Evolutionary conservation across 2,329 filamentous ascomycete genomes (phyloP).

Genomic region (Ophiostoma sp.): DNA sequence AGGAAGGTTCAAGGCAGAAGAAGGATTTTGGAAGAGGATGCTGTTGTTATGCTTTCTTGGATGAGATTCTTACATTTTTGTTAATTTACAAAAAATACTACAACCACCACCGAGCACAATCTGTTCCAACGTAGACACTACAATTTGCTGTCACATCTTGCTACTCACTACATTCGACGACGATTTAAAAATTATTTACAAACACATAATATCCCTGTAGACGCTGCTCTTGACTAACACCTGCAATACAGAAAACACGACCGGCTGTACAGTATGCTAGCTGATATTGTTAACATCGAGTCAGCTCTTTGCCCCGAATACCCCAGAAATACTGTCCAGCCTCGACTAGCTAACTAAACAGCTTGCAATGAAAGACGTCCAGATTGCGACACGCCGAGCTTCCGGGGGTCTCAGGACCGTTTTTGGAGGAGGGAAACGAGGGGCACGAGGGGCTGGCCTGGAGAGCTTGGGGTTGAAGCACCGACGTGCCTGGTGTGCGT

Average conservation of each 20-base stretch:
- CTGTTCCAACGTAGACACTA: no score
- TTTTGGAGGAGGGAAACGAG: neutral
- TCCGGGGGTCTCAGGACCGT: neutral
- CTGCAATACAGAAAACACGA: neutral
- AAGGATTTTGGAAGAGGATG: no score
- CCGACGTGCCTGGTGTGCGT: neutral
- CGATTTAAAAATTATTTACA: neutral
- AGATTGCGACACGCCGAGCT: constrained; percentile 8
- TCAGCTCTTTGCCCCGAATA: neutral
- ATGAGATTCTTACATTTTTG: no score
- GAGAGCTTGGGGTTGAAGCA: neutral
- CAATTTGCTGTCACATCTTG: no score
- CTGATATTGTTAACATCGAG: neutral
- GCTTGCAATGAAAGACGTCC: neutral
- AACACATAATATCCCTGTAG: neutral
- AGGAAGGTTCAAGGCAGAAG: no score
- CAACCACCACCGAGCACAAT: no score
- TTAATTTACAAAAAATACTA: no score
- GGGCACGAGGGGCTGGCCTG: neutral
- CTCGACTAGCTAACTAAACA: no score
- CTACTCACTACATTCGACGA: no score
- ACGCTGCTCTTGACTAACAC: neutral
- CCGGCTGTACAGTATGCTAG: neutral
- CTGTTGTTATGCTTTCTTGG: no score
- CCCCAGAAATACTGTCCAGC: no score